Percentiles rank a stretch among this genome's conserved stretches.
Evolutionary conservation across 2,329 filamentous ascomycete genomes (phyloP).

Genomic region (Mycocentrospora acerina): DNA sequence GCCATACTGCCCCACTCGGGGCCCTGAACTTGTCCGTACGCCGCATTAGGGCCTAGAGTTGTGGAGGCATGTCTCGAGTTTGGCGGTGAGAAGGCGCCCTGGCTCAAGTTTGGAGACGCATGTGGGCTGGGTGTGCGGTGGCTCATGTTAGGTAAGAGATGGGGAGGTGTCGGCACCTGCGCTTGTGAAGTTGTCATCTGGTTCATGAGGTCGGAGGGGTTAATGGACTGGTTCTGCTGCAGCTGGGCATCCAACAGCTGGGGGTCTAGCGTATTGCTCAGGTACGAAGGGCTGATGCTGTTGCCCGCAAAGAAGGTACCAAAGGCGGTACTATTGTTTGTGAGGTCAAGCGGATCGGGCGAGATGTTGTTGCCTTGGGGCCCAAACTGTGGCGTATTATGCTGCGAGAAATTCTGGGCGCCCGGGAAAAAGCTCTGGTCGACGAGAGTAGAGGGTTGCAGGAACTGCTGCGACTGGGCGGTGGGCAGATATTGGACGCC

Average conservation of each 20-base stretch:
- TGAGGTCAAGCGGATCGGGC: conserved; percentile 40
- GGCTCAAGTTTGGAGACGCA: conserved; percentile 56
- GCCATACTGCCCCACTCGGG: conserved; percentile 62
- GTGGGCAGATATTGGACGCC: conserved; percentile 46
- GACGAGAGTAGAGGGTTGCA: conserved; percentile 42
- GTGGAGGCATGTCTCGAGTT: conserved; percentile 57
- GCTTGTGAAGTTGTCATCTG: conserved; percentile 55
- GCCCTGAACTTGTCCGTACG: conserved; percentile 55
- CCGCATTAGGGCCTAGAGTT: conserved; percentile 63
- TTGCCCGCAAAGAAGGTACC: conserved; percentile 58
- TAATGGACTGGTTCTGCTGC: conserved; percentile 46
- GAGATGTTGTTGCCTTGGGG: conserved; percentile 42
- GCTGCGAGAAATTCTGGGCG: conserved; percentile 50
- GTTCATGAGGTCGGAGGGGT: conserved; percentile 50
- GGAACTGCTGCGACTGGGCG: conserved; percentile 48
- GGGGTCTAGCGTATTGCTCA: conserved; percentile 48
- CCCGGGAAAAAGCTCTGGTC: conserved; percentile 48
- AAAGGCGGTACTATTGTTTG: conserved; percentile 42
- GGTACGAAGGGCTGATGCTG: conserved; percentile 62
- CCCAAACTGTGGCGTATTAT: conserved; percentile 53
- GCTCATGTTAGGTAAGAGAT: conserved; percentile 57
- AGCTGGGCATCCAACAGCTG: conserved; percentile 45
- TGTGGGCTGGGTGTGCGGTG: conserved; percentile 56
- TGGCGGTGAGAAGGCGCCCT: conserved; percentile 55
- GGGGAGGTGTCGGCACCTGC: conserved; percentile 57